Percentiles rank a stretch among this genome's conserved stretches.
Conservation (phyloP, 2,329 filamentous ascomycete genomes). For the Diaporthe longicolla region DNA sequence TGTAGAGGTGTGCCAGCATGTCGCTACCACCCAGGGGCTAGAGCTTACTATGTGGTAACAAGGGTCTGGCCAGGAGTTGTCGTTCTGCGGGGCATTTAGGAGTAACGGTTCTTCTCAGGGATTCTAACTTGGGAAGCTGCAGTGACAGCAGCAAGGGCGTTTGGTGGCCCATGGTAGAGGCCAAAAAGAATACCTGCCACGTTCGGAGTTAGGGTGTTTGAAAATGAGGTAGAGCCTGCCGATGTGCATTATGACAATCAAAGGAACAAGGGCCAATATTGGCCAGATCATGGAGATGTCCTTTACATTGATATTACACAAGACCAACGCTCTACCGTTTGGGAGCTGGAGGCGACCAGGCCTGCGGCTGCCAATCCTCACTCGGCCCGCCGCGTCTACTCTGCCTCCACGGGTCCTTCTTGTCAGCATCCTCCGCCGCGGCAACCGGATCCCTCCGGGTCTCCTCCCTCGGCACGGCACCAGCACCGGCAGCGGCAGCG, state of each 20-base stretch:
- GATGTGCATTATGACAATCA: not conserved
- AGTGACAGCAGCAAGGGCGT: slow-evolving; percentile 30
- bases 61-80: not conserved
- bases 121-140: not conserved
- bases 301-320: not conserved
- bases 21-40: not conserved
- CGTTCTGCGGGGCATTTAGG: not conserved
- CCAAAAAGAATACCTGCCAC: not conserved
- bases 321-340: slow-evolving; percentile 50
- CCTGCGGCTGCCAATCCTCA: slow-evolving; percentile 77
- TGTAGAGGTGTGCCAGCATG: not conserved
- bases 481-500: too few relatives aligned
- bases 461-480: slow-evolving; percentile 41
- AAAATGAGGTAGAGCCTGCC: not conserved
- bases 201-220: slow-evolving; percentile 21
- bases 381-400: slow-evolving; percentile 66
- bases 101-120: not conserved
- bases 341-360: slow-evolving; percentile 63
- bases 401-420: slow-evolving; percentile 71
- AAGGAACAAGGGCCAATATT: not conserved
- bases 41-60: not conserved
- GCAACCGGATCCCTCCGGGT: slow-evolving; percentile 29
- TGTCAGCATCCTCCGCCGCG: slow-evolving; percentile 7
- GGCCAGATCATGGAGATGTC: slow-evolving; percentile 9
- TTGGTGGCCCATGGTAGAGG: slow-evolving; percentile 1